Conservation (phyloP, 805 yeast genomes). For the Cyberlindnera xishuangbannaensis region DNA sequence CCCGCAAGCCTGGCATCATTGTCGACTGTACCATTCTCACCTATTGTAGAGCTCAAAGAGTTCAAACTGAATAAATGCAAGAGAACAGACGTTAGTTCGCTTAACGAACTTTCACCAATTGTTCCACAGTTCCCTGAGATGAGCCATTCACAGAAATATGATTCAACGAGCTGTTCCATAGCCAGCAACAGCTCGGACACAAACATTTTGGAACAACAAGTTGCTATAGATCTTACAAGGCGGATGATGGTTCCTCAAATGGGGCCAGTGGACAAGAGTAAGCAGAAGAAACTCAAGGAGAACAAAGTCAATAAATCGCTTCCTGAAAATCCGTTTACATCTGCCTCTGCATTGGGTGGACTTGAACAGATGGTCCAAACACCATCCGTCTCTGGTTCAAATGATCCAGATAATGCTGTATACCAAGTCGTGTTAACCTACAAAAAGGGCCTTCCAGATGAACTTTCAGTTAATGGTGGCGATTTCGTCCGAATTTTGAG, state of each 20-base stretch:
- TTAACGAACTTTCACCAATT: constrained; percentile 18
- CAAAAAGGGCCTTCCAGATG: constrained; percentile 31
- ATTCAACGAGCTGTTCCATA: constrained; percentile 4
- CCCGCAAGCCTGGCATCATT: constrained; percentile 18
- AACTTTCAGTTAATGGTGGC: constrained; percentile 27
- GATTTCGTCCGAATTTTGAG: constrained; percentile 32
- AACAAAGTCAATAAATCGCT: constrained; percentile 15
- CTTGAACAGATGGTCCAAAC: constrained; percentile 20
- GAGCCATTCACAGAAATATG: constrained; percentile 7
- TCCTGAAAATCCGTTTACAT: constrained; percentile 14
- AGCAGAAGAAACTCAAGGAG: constrained; percentile 5
- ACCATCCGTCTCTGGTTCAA: constrained; percentile 15
- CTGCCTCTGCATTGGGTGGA: constrained; percentile 12
- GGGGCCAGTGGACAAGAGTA: constrained; percentile 8
- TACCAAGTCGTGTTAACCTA: constrained; percentile 25
- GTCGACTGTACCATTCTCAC: constrained; percentile 21
- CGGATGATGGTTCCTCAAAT: constrained; percentile 12
- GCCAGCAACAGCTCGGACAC: constrained; percentile 7
- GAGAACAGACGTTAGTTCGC: constrained; percentile 8
- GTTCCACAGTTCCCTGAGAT: constrained; percentile 21
- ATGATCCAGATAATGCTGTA: constrained; percentile 8
- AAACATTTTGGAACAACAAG: constrained; percentile 11
- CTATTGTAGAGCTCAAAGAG: constrained; percentile 21
- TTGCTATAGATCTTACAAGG: constrained; percentile 7
- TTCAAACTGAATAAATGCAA: constrained; percentile 17